These are phyloP conservation scores for Candida boleticola DNA, from an alignment of 805 yeast species.

Conservation along the genomic window DNA sequence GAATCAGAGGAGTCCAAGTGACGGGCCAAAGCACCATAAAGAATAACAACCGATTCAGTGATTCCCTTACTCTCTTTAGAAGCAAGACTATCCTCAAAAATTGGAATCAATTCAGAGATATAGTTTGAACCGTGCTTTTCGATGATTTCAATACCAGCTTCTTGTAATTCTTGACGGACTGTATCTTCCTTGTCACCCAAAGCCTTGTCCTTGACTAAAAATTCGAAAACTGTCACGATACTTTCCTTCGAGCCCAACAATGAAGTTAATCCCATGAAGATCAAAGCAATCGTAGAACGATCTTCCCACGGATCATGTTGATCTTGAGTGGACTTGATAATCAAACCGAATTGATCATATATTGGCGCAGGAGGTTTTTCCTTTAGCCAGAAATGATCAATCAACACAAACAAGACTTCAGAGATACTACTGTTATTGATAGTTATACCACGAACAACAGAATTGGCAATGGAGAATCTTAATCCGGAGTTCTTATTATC, in stretches of 20 bases:
- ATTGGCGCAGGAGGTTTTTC: constrained; percentile 75
- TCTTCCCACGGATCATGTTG: constrained; percentile 81
- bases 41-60: constrained; percentile 76
- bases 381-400: constrained; percentile 56
- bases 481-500: constrained; percentile 61
- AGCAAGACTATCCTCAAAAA: constrained; percentile 70
- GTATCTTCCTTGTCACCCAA: constrained; percentile 70
- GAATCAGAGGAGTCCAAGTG: constrained; percentile 69
- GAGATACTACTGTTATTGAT: constrained; percentile 14
- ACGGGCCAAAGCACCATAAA: constrained; percentile 89
- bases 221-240: constrained; percentile 56
- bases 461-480: constrained; percentile 68
- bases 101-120: constrained; percentile 74
- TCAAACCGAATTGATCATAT: constrained; percentile 77
- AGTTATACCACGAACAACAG: constrained; percentile 46
- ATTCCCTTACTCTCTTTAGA: constrained; percentile 52
- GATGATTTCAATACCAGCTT: constrained; percentile 80
- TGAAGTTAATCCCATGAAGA: constrained; percentile 58
- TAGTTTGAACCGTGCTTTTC: constrained; percentile 59
- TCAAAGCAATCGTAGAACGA: constrained; percentile 76
- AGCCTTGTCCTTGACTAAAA: constrained; percentile 57
- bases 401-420: constrained; percentile 35
- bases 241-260: constrained; percentile 29
- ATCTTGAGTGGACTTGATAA: constrained; percentile 56
- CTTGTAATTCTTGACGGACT: constrained; percentile 81